Percentiles rank a stretch among this genome's conserved stretches.
These are phyloP conservation scores for Penicillium steckii DNA, from an alignment of 495 filamentous ascomycete genomes.

Conservation along the genomic window DNA sequence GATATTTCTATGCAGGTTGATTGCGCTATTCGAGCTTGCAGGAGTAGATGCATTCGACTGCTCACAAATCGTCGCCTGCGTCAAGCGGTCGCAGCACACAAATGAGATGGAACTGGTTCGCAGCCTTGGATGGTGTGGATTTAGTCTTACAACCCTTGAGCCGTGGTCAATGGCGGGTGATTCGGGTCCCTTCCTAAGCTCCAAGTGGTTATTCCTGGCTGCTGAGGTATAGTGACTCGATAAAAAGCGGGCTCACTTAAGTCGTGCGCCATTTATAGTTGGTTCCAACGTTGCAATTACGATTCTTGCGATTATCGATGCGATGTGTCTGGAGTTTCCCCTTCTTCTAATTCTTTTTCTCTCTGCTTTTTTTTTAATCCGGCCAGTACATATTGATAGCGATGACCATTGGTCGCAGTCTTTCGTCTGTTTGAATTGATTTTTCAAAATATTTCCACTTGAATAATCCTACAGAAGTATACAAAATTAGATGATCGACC, in stretches of 20 bases:
- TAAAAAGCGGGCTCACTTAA: neutral
- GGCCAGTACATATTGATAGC: no score
- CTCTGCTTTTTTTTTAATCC: neutral
- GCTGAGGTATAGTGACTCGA: conserved; percentile 66
- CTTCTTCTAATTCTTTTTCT: neutral
- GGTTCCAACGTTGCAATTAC: neutral
- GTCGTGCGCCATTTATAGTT: neutral
- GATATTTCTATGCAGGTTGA: conserved; percentile 61
- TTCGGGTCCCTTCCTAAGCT: conserved; percentile 56
- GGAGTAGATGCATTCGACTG: conserved; percentile 66
- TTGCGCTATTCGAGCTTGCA: conserved; percentile 88
- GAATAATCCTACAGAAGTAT: no score
- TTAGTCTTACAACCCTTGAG: conserved; percentile 74
- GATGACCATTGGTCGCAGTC: no score
- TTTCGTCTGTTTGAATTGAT: no score
- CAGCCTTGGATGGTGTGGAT: conserved; percentile 90
- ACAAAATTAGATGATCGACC: no score
- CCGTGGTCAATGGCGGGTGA: conserved; percentile 56
- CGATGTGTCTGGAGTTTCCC: neutral
- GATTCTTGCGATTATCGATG: neutral
- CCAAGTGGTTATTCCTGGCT: conserved; percentile 78
- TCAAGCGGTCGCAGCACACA: conserved; percentile 63
- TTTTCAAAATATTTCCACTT: no score
- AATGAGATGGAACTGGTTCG: conserved; percentile 64
- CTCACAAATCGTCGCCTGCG: conserved; percentile 73